phyloP scores from a whole-genome alignment of 805 yeast species.

The Candida ulmi region DNA sequence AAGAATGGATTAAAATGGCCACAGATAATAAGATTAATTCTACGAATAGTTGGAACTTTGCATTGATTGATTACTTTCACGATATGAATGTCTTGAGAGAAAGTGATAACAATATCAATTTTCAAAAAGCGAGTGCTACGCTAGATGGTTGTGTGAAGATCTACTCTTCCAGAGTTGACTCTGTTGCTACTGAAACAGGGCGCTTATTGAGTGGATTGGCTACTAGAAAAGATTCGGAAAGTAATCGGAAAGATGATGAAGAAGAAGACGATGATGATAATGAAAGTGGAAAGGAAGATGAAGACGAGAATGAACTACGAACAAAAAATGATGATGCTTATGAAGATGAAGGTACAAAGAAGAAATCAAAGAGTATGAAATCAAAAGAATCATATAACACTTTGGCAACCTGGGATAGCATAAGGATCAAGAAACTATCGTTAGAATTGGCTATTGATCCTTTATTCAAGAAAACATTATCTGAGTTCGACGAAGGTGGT shows the following conservation, averaged over 20 bases:
- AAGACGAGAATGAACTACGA: slow-evolving; percentile 13
- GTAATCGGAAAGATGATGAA: slow-evolving; percentile 13
- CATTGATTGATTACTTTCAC: slow-evolving; percentile 85
- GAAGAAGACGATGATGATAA: slow-evolving; percentile 18
- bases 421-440: slow-evolving; percentile 52
- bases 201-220: slow-evolving; percentile 73
- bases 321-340: slow-evolving; percentile 14
- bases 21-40: slow-evolving; percentile 60
- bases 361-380: slow-evolving; percentile 21
- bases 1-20: slow-evolving; percentile 26
- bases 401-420: slow-evolving; percentile 42
- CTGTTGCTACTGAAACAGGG: slow-evolving; percentile 88
- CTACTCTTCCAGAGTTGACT: slow-evolving; percentile 87
- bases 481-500: slow-evolving; percentile 82
- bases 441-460: slow-evolving; percentile 69
- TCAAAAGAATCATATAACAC: slow-evolving; percentile 36
- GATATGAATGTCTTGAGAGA: slow-evolving; percentile 72
- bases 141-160: slow-evolving; percentile 93
- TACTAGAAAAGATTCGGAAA: slow-evolving; percentile 25
- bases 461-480: slow-evolving; percentile 63
- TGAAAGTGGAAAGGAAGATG: slow-evolving; percentile 22
- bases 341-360: no score
- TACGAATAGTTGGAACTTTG: slow-evolving; percentile 84
- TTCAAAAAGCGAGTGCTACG: slow-evolving; percentile 87
- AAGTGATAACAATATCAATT: slow-evolving; percentile 73